phyloP scores from a whole-genome alignment of 495 filamentous ascomycete species.

The Lepraria neglecta region DNA sequence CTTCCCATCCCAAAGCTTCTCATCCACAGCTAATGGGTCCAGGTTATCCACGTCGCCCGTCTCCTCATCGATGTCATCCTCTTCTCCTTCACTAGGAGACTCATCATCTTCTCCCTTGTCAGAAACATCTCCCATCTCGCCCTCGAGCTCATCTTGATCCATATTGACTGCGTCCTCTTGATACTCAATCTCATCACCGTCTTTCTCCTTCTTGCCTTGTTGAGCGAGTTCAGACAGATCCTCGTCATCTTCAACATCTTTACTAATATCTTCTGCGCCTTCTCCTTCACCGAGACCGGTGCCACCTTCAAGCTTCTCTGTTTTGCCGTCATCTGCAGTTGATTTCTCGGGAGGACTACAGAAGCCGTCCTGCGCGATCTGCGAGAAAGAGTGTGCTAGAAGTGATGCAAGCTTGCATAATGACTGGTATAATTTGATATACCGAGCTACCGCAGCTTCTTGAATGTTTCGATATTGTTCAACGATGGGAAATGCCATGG shows the following conservation, averaged over 20 bases:
- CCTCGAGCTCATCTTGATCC: conserved; percentile 84
- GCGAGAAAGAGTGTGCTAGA: conserved; percentile 66
- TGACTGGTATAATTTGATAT: conserved; percentile 54
- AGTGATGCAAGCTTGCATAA: conserved; percentile 67
- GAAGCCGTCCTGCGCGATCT: conserved; percentile 77
- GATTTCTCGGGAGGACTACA: conserved; percentile 79
- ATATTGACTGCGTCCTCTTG: conserved; percentile 89
- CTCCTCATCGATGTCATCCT: conserved; percentile 73
- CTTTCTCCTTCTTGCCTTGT: conserved; percentile 49
- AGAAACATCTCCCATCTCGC: conserved; percentile 60
- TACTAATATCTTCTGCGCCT: conserved; percentile 93
- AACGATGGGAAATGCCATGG: conserved; percentile 64
- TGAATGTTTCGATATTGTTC: conserved; percentile 63
- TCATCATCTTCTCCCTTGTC: conserved; percentile 47
- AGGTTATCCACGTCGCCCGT: conserved; percentile 82
- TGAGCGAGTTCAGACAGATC: conserved; percentile 88
- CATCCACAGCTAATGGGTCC: conserved; percentile 82
- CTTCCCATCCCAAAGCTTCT: conserved; percentile 94
- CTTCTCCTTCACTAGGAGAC: conserved; percentile 28
- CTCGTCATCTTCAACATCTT: conserved; percentile 89
- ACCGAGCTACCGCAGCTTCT: conserved; percentile 44
- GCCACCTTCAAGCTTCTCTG: conserved; percentile 78
- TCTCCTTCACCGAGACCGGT: conserved; percentile 95
- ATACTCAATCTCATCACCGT: conserved; percentile 56
- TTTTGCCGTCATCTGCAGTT: conserved; percentile 54